Evolutionary conservation across 768 basidiomycete genomes (phyloP).

Genomic region (Mycena albidolilacea): DNA sequence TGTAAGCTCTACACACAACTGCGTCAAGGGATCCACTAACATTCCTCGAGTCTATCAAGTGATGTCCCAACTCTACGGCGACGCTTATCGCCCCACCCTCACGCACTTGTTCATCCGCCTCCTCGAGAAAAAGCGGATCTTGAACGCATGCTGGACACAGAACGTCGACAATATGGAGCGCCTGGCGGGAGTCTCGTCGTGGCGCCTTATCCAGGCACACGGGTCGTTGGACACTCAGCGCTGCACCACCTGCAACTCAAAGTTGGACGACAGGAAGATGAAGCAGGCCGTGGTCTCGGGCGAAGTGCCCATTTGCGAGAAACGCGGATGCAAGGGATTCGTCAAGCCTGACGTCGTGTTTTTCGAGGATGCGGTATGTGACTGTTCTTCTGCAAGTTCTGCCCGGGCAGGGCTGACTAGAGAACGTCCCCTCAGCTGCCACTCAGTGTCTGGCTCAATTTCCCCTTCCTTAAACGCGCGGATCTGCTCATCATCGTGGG

Average conservation of each 20-base stretch:
- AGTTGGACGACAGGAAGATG: slow-evolving; percentile 31
- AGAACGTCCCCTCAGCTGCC: neutral
- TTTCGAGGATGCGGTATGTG: slow-evolving; percentile 25
- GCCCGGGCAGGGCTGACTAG: neutral
- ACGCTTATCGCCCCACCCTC: slow-evolving; percentile 31
- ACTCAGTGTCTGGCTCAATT: slow-evolving; percentile 30
- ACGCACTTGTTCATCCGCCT: slow-evolving; percentile 35
- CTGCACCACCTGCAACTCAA: slow-evolving; percentile 25
- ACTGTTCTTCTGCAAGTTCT: neutral
- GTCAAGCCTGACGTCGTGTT: slow-evolving; percentile 34
- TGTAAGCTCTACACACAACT: neutral
- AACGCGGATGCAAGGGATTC: slow-evolving; percentile 28
- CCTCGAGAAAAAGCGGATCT: slow-evolving; percentile 12
- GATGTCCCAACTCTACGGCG: slow-evolving; percentile 24
- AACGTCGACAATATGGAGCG: slow-evolving; percentile 28
- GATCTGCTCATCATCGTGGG: slow-evolving; percentile 31
- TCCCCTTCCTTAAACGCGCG: slow-evolving; percentile 29
- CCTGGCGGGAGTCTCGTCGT: slow-evolving; percentile 18
- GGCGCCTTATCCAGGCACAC: slow-evolving; percentile 33
- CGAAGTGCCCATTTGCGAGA: slow-evolving; percentile 21
- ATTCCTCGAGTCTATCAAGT: slow-evolving; percentile 23
- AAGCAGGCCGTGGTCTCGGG: slow-evolving; percentile 27
- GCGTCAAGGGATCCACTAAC: neutral
- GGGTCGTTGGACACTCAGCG: slow-evolving; percentile 29
- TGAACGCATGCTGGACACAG: slow-evolving; percentile 25